Evolutionary conservation across 768 basidiomycete genomes (phyloP), one percentile per base, ranked within the genome.

Genomic region (Kwoniella sp.): DNA sequence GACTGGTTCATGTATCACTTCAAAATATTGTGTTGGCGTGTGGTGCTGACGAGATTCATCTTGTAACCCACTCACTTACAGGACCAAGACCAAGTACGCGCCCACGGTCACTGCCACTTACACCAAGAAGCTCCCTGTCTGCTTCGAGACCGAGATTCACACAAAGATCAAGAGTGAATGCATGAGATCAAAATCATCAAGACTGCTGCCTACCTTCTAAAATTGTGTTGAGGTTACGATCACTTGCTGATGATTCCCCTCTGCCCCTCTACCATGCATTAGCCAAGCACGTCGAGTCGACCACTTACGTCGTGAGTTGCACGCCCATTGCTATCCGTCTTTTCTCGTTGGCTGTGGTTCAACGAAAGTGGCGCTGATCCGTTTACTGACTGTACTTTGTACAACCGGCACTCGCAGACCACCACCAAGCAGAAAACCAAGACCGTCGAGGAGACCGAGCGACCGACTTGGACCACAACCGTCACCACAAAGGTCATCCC

Each of bases 91-190:
- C 7, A 19, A 15, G 19, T 54, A 62, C 44, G 54, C 60, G 17
- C 60, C 60, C 3, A 33, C 52, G 17, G 44, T 55, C 24, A 62
- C 60, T 30, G 36, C 53, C 8, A 60, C 37, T 52, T 33, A 49
- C 33, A 60, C 58, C 26, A 51, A 50, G 37, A 60, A 60, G 36
- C 17, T 60, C 15, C 58, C 58, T 3, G 50, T 60, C 17, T 60
- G 58, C 36, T 60, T 37, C 26, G 50, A 40, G 25, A 60, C 58
- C 24, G 58, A 40, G 25, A 24, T n/a, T 13, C 27, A 24, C 33
- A 60, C 36, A 27, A 51, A 60, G 37, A 60, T 50, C 27, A 53
- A 52, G 58, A 60, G 58, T 60, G 50, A 60, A 50, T 60, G n/a
- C n/a, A 2, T 4, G 33, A 33, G 33, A 5, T 33, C 33, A 13